phyloP scores from a whole-genome alignment of 2,329 filamentous ascomycete species.

The Penicillium sp. region DNA sequence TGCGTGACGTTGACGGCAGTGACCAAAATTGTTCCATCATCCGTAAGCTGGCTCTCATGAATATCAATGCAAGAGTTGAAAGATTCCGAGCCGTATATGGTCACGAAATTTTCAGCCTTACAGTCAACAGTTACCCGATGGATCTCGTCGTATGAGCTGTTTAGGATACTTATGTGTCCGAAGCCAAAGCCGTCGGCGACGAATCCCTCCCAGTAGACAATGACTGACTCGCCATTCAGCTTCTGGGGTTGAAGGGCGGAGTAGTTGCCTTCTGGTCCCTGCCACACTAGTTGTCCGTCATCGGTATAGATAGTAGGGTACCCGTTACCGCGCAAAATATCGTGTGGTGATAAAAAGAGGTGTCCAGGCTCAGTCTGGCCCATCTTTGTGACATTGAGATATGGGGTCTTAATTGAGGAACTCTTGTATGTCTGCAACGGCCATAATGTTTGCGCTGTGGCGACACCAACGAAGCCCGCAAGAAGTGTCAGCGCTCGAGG shows the following conservation, averaged over 20 bases:
- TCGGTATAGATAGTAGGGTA: conserved; percentile 25
- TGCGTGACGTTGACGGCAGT: conserved; percentile 30
- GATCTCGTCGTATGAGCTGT: conserved; percentile 28
- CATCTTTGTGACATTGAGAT: conserved; percentile 23
- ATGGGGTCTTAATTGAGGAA: conserved; percentile 13
- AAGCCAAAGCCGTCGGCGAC: conserved; percentile 20
- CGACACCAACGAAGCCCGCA: background rate
- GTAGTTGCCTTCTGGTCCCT: conserved; percentile 22
- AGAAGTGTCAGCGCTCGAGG: conserved; percentile 7
- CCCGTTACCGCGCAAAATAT: conserved; percentile 8
- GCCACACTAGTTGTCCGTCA: conserved; percentile 31
- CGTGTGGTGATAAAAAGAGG: conserved; percentile 24
- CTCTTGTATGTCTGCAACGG: conserved; percentile 22
- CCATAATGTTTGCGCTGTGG: conserved; percentile 14
- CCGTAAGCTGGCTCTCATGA: conserved; percentile 29
- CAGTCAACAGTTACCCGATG: conserved; percentile 23
- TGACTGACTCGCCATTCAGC: conserved; percentile 25
- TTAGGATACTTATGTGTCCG: conserved; percentile 26
- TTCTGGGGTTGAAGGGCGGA: conserved; percentile 27
- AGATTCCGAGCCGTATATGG: conserved; percentile 14
- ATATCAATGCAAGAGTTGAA: conserved; percentile 27
- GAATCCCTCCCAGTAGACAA: conserved; percentile 31
- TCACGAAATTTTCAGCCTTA: conserved; percentile 18
- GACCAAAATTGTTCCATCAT: conserved; percentile 27
- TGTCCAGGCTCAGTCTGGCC: conserved; percentile 26